These are phyloP conservation scores for Trametes gibbosa DNA, from an alignment of 768 basidiomycete genomes.

Conservation along the genomic window DNA sequence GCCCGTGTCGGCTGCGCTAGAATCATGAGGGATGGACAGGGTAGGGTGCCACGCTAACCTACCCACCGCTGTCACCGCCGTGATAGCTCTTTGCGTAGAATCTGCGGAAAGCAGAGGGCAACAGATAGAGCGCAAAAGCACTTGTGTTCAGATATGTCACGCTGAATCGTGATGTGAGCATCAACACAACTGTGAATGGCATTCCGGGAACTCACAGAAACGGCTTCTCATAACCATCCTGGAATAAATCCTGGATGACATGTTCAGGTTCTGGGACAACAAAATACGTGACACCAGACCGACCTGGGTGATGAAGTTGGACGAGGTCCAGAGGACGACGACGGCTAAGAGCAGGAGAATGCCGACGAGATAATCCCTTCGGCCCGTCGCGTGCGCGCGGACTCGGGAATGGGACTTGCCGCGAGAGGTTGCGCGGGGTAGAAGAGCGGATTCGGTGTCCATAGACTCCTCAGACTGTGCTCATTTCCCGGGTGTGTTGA, in stretches of 20 bases:
- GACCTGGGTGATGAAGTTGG: conserved; percentile 86
- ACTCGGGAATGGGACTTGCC: conserved; percentile 13
- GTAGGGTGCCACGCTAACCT: conserved; percentile 3
- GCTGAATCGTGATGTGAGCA: conserved; percentile 35
- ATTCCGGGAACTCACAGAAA: conserved; percentile 61
- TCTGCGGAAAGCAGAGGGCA: conserved; percentile 52
- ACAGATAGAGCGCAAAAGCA: conserved; percentile 80
- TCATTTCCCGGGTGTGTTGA: not conserved
- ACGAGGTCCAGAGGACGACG: conserved; percentile 84
- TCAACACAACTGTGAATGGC: not conserved
- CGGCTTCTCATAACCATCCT: conserved; percentile 82
- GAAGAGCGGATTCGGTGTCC: conserved; percentile 9
- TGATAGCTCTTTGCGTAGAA: conserved; percentile 20
- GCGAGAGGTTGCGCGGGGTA: conserved; percentile 5
- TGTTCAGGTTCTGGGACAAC: not conserved
- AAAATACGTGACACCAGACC: not conserved
- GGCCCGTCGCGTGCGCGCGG: conserved; percentile 10
- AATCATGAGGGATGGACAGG: not conserved
- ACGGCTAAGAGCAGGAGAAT: conserved; percentile 70
- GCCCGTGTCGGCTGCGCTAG: conserved; percentile 6
- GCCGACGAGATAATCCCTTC: conserved; percentile 50
- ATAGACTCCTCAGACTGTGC: not conserved
- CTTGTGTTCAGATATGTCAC: conserved; percentile 91
- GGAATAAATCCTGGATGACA: conserved; percentile 39
- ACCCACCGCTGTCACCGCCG: conserved; percentile 11